phyloP scores from a whole-genome alignment of 139 green algal genomes.

The Picochlorum sp. region DNA sequence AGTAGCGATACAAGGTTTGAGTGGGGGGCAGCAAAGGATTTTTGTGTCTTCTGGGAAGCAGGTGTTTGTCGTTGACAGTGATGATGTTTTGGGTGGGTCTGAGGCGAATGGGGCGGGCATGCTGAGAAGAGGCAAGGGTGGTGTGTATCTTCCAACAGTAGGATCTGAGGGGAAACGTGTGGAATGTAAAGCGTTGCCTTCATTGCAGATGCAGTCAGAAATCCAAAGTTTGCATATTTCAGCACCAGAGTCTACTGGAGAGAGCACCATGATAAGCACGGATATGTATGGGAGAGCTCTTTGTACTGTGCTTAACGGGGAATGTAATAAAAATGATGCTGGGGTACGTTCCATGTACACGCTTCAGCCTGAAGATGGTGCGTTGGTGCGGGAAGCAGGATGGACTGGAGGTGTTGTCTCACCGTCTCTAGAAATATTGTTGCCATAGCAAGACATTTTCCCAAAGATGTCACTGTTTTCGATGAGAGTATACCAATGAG shows the following conservation, averaged over 20 bases:
- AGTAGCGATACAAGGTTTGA: too few species aligned
- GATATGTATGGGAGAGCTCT: constrained; percentile 27
- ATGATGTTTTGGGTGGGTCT: too few species aligned
- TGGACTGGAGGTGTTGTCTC: constrained; percentile 27
- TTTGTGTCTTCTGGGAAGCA: too few species aligned
- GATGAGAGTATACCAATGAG: constrained; percentile 16
- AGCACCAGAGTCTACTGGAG: not conserved
- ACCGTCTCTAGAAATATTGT: constrained; percentile 9
- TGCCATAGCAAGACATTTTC: constrained; percentile 23
- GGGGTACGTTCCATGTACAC: not conserved
- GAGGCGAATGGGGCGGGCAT: not conserved
- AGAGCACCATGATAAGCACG: constrained; percentile 4
- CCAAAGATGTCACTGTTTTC: constrained; percentile 29
- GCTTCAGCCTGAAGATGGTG: constrained; percentile 5
- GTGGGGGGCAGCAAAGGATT: too few species aligned
- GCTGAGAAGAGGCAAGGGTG: constrained; percentile 19
- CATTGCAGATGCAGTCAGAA: constrained; percentile 13
- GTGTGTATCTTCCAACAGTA: constrained; percentile 19
- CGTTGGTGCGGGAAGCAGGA: constrained; percentile 7
- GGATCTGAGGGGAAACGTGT: not conserved
- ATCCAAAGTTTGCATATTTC: constrained; percentile 14
- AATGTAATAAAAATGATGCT: not conserved
- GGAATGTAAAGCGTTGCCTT: too few species aligned
- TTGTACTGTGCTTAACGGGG: too few species aligned
- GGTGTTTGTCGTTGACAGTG: too few species aligned